Evolutionary conservation across 192 early-diverging fungal species (phyloP), one percentile per base, ranked within the genome.

Genomic region (Martensiomyces pterosporus): DNA sequence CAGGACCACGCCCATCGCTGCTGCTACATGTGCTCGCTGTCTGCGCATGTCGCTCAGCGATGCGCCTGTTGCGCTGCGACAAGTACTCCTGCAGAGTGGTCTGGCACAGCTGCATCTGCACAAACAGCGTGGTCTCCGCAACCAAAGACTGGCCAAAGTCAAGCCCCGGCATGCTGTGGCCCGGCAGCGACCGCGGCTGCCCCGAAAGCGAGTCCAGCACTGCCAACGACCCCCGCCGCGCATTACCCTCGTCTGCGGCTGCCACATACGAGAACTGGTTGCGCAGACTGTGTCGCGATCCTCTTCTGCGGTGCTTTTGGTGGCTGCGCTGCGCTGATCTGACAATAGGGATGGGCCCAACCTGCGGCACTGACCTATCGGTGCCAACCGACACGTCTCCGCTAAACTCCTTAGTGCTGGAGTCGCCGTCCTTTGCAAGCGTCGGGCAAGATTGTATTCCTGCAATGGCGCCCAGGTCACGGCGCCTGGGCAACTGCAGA

Each of bases 61-160:
- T 72, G 19, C 81, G 83, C 52, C 80, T 67, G 45, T 88, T 80
- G 5, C 81, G 70, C 24, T 77, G 76, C 24, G 49, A 35, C 0
- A 89, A 68, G 27, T 82, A 89, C 62, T 89, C 85, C 24, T 78
- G 77, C 17, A 89, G 60, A 1, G 81, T 85, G 3, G 77, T 84
- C 44, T 80, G 79, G 47, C 94, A 98, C 23, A 98, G 75, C 55
- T 98, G 92, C 95, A 98, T 92, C 53, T 93, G 89, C 40, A 92
- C 84, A 62, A 85, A 88, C 22, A 91, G 52, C 0, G 77, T 83
- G 43, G 79, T 65, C 41, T 64, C 64, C 14, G 55, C 49, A 13
- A 52, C 45, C 24, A 64, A 18, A 7, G 38, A 10, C 37, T 43
- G 41, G 3, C 14, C 47, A 2, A 40, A 29, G 18, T 67, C 64